Conservation (phyloP, 106 monocot species). For the Platanthera guangdongensis region DNA sequence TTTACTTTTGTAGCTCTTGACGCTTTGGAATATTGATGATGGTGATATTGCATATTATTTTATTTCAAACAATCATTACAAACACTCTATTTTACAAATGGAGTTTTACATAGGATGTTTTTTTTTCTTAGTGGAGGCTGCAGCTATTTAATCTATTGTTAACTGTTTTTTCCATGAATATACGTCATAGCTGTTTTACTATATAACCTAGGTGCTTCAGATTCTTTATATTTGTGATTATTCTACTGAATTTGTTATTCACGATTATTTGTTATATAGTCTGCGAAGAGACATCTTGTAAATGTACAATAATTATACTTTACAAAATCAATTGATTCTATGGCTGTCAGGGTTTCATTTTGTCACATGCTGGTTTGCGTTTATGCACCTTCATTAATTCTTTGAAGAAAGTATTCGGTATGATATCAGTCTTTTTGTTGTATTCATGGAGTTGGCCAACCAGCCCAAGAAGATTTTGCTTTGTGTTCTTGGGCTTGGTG, state of each 20-base stretch:
- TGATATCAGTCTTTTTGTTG: background rate
- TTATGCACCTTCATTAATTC: background rate
- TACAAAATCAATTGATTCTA: background rate
- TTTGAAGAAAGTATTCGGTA: background rate
- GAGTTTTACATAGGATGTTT: background rate
- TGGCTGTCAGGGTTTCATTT: background rate
- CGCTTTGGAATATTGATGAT: background rate
- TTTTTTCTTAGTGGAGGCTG: background rate
- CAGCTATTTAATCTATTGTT: background rate
- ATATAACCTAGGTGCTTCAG: background rate
- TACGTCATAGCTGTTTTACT: conserved; percentile 2
- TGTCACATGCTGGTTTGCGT: background rate
- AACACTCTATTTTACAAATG: background rate
- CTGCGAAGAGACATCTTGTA: background rate
- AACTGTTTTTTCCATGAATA: background rate
- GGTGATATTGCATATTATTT: background rate
- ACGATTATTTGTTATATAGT: background rate
- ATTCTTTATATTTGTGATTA: background rate
- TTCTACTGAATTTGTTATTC: conserved; percentile 1
- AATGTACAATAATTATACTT: background rate
- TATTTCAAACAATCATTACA: background rate
- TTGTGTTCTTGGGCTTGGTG: no score
- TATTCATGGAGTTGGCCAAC: no score
- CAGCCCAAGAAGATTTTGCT: no score
- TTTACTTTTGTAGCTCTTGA: background rate